These are phyloP conservation scores for Agmasoma carcini DNA, from an alignment of 371 early-diverging fungal species.

Conservation along the genomic window DNA sequence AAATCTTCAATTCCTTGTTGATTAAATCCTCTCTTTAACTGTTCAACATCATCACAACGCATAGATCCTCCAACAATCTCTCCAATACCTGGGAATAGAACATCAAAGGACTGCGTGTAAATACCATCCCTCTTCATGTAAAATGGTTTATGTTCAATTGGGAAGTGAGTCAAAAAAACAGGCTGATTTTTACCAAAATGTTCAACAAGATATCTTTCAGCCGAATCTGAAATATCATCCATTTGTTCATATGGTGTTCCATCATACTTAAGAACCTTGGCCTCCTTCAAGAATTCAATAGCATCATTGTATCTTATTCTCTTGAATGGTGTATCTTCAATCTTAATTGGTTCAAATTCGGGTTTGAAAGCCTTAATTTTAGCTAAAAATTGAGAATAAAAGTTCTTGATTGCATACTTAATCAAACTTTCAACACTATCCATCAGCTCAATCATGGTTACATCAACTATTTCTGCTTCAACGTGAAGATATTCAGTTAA, in stretches of 20 bases:
- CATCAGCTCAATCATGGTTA: conserved; percentile 75
- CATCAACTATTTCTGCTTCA: conserved; percentile 90
- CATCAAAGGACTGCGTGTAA: conserved; percentile 88
- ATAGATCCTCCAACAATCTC: conserved; percentile 98
- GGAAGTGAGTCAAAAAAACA: conserved; percentile 87
- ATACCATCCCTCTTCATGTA: conserved; percentile 82
- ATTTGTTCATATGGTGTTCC: conserved; percentile 74
- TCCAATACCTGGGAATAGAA: conserved; percentile 94
- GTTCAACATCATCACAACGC: conserved; percentile 77
- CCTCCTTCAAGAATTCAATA: conserved; percentile 65
- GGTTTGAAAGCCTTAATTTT: conserved; percentile 75
- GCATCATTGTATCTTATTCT: conserved; percentile 90
- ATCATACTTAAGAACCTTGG: conserved; percentile 72
- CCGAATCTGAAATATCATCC: conserved; percentile 96
- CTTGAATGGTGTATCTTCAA: conserved; percentile 63
- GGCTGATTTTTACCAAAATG: conserved; percentile 70
- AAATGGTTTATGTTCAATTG: conserved; percentile 92
- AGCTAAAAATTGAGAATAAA: conserved; percentile 62
- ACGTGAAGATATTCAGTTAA: conserved; percentile 93
- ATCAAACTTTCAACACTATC: conserved; percentile 71
- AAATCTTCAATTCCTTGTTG: conserved; percentile 89
- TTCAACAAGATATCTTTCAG: conserved; percentile 91
- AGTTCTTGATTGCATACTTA: conserved; percentile 65
- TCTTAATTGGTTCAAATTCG: conserved; percentile 62
- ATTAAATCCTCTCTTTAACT: conserved; percentile 76